A percentile compares a stretch with the other conserved stretches of the same genome.
Conservation (phyloP, 1,284 basidiomycete genomes). For the Takashimella koratensis region DNA sequence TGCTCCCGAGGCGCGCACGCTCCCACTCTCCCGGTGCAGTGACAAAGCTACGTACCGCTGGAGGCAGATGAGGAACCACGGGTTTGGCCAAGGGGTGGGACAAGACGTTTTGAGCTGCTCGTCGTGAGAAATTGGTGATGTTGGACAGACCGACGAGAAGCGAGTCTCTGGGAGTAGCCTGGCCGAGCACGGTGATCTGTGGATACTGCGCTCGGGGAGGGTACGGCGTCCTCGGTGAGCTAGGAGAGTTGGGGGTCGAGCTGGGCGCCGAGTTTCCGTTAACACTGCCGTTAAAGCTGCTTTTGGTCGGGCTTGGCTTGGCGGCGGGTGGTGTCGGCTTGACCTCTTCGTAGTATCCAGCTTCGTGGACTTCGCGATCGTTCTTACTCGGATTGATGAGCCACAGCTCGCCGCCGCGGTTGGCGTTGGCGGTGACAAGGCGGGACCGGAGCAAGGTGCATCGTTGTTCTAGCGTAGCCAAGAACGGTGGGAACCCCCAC, state of each 20-base stretch:
- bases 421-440: constrained; percentile 30
- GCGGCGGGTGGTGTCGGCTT: background rate
- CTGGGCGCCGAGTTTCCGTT: too few relatives aligned
- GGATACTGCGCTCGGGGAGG: constrained; percentile 54
- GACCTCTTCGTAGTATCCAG: constrained; percentile 26
- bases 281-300: constrained; percentile 7
- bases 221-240: constrained; percentile 41
- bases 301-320: constrained; percentile 6
- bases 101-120: constrained; percentile 84
- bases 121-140: constrained; percentile 80
- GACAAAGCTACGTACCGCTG: constrained; percentile 81
- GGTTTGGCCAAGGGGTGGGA: constrained; percentile 91
- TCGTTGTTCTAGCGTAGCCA: constrained; percentile 64
- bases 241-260: constrained; percentile 7
- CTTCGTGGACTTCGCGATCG: constrained; percentile 79
- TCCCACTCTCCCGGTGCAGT: constrained; percentile 64
- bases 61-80: constrained; percentile 87
- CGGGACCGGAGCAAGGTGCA: constrained; percentile 69
- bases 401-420: constrained; percentile 60
- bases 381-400: constrained; percentile 84
- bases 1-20: constrained; percentile 54
- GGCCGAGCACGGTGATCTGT: constrained; percentile 17
- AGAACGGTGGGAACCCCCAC: constrained; percentile 65
- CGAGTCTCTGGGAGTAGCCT: constrained; percentile 36
- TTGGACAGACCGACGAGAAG: constrained; percentile 77